These are phyloP conservation scores for Exidia glandulosa DNA, from an alignment of 768 basidiomycete genomes.

Conservation along the genomic window DNA sequence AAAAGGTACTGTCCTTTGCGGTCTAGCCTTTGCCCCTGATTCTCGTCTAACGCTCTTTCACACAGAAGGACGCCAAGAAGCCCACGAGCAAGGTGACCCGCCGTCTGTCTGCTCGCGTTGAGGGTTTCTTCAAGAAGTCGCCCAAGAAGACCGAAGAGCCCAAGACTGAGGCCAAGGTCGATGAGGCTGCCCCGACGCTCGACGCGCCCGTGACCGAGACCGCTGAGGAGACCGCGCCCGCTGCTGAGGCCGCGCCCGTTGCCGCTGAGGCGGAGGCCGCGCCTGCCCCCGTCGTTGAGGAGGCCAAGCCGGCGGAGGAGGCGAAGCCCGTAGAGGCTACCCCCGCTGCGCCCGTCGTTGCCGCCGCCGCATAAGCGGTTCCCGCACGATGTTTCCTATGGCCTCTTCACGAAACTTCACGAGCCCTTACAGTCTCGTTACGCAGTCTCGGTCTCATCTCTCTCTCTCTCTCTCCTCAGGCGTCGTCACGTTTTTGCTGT, in stretches of 20 bases:
- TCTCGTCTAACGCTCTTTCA: background rate
- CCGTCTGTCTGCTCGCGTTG: constrained; percentile 74
- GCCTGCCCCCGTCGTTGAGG: background rate
- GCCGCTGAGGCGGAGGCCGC: background rate
- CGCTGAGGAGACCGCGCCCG: constrained; percentile 30
- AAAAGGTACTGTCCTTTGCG: constrained; percentile 12
- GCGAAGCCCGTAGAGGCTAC: constrained; percentile 28
- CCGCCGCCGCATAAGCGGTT: constrained; percentile 61
- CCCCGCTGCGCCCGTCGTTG: constrained; percentile 54
- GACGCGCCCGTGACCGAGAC: constrained; percentile 83
- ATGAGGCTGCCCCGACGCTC: constrained; percentile 51
- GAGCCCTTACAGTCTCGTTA: constrained; percentile 9
- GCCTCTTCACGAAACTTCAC: constrained; percentile 19
- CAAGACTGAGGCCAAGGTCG: constrained; percentile 18
- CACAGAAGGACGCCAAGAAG: constrained; percentile 49
- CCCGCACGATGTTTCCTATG: background rate
- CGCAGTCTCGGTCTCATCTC: constrained; percentile 39
- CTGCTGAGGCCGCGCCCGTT: constrained; percentile 8
- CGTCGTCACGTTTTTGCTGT: constrained; percentile 31
- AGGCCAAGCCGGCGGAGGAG: constrained; percentile 26
- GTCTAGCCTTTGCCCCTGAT: background rate
- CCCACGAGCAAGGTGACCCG: constrained; percentile 52
- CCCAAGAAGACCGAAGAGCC: constrained; percentile 56
- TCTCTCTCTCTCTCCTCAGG: constrained; percentile 35
- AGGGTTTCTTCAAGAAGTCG: constrained; percentile 49